phyloP scores from a whole-genome alignment of 2,329 filamentous ascomycete species.

The Sporothrix brasiliensis region DNA sequence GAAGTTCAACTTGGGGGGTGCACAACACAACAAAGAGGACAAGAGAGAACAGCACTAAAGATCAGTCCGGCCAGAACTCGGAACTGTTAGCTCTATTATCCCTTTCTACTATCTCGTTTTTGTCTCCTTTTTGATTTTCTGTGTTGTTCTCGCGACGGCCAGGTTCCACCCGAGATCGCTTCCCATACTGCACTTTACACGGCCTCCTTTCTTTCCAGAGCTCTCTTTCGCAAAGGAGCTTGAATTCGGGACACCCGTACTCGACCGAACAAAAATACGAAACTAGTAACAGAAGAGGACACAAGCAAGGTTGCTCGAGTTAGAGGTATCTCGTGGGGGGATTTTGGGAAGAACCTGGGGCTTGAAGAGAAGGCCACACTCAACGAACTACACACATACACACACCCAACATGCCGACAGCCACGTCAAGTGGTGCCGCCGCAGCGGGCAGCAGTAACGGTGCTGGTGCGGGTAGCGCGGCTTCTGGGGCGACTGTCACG shows the following conservation, averaged over 20 bases:
- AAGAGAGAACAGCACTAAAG: background rate
- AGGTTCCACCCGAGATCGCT: background rate
- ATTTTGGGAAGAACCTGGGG: background rate
- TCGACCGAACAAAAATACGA: background rate
- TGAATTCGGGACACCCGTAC: too few species aligned
- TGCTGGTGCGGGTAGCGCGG: background rate
- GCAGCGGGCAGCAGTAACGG: constrained; percentile 25
- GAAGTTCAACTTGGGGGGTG: background rate
- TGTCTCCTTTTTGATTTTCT: background rate
- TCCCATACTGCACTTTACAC: background rate
- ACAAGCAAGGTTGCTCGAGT: background rate
- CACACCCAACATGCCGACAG: constrained; percentile 25
- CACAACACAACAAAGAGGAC: background rate
- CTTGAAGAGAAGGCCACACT: background rate
- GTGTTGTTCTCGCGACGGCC: background rate
- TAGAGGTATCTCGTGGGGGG: too few species aligned
- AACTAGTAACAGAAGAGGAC: background rate
- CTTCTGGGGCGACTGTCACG: constrained; percentile 16
- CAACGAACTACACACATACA: background rate
- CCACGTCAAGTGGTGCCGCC: constrained; percentile 3
- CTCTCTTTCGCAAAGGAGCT: constrained; percentile 14
- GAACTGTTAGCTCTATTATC: background rate
- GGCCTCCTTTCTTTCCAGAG: background rate
- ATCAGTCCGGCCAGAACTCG: background rate
- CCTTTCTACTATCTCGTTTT: background rate